Base-by-base conservation (phyloP, 495 filamentous ascomycete species). In the Sordaria brevicollis region DNA sequence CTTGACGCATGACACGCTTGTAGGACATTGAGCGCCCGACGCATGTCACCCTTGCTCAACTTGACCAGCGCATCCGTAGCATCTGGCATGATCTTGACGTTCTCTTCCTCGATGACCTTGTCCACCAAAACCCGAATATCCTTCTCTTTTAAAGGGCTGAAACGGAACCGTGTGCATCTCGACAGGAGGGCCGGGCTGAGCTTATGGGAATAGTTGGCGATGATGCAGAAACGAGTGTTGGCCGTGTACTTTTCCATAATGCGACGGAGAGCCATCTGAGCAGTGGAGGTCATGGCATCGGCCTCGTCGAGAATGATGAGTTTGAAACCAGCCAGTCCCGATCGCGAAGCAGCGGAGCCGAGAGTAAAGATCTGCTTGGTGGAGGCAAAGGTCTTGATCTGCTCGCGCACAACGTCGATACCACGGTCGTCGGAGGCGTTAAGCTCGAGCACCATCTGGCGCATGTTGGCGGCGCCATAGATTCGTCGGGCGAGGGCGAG, bases 161-260 rank as follows among this genome's bases (percentile, higher is more conserved):
- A 99, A 25, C 95, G 86, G 82, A 99, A 99, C 39, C 95, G 85
- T 3, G 95, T 98, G 80, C 95, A 99, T 72, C 95, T 85, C 35
- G 93, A 97, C 19, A 99, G 86, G 8, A 99, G 84, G 0, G 95
- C 95, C 0, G 95, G 94, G 6, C 92, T 94, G n/a, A 99, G 89
- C 79, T 98, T 99, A 82, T 99, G 95, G 35, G 95, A 96, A 78
- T 99, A 99, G 80, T 99, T 99, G 74, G 96, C 96, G 70, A 99
- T 97, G 74, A 99, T 93, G 81, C 94, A 97, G 81, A 99, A 99
- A 67, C 95, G 87, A 0, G 95, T 97, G 81, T 99, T 98, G 70
- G 93, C 92, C 0, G 95, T 99, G 81, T 98, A 99, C 79, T 96
- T 95, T 77, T 99, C 95, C 96, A 99, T 99, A 69, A 99, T 99